Percentiles rank a stretch among this genome's conserved stretches.
Evolutionary conservation across 495 filamentous ascomycete species (phyloP).

Genomic region (Penicillium lividum): DNA sequence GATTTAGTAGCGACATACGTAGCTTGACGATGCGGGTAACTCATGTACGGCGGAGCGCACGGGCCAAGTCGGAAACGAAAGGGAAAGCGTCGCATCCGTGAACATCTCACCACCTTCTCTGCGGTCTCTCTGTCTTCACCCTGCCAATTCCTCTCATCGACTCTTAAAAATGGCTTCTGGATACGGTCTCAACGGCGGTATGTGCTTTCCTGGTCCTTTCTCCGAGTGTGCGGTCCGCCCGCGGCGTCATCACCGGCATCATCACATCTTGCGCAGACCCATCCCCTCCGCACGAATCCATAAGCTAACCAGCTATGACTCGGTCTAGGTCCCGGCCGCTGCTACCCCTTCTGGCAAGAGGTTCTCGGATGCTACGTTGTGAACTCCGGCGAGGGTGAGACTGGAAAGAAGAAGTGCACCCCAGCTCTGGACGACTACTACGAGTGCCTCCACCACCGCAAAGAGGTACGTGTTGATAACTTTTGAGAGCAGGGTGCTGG

Average conservation of each 20-base stretch:
- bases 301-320: constrained; percentile 29
- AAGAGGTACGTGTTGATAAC: constrained; percentile 71
- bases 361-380: constrained; percentile 86
- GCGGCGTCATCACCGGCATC: constrained; percentile 13
- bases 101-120: constrained; percentile 28
- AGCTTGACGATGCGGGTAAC: constrained; percentile 17
- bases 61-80: constrained; percentile 43
- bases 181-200: constrained; percentile 78
- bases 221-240: constrained; percentile 8
- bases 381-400: constrained; percentile 71
- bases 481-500: not conserved
- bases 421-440: constrained; percentile 95
- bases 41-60: constrained; percentile 37
- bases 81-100: constrained; percentile 42
- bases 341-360: constrained; percentile 99
- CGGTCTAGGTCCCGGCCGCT: constrained; percentile 75
- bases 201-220: constrained; percentile 30
- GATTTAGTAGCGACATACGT: constrained; percentile 29
- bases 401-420: constrained; percentile 85
- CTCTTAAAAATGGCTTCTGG: constrained; percentile 72
- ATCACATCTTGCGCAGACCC: constrained; percentile 24
- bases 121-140: constrained; percentile 26
- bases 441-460: constrained; percentile 96
- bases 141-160: constrained; percentile 25
- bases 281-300: constrained; percentile 23